phyloP scores from a whole-genome alignment of 352 stramenopile species.

The Pythium utonaiense region DNA sequence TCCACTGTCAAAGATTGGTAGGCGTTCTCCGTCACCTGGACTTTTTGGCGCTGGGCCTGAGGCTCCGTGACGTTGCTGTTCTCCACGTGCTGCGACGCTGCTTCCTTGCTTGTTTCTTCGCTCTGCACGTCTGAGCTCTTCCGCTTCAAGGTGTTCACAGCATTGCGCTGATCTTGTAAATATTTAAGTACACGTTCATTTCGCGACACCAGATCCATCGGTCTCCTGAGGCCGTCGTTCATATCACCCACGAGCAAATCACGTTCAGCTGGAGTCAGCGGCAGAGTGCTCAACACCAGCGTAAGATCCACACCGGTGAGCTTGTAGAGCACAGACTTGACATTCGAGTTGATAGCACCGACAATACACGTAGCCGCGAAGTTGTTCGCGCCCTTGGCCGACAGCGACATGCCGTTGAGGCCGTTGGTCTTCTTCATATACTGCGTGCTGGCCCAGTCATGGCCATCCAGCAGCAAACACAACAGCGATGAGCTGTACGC shows the following conservation, averaged over 20 bases:
- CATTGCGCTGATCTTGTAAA: constrained; percentile 35
- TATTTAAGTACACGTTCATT: constrained; percentile 60
- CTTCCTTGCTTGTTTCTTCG: constrained; percentile 8
- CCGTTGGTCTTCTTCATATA: constrained; percentile 75
- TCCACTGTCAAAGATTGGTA: constrained; percentile 17
- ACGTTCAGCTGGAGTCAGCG: constrained; percentile 5
- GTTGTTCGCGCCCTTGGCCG: constrained; percentile 59
- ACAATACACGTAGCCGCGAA: constrained; percentile 75
- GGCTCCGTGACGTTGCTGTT: neutral
- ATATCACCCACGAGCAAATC: constrained; percentile 5
- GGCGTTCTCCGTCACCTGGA: constrained; percentile 4
- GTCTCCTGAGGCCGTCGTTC: neutral
- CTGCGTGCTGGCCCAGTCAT: constrained; percentile 82
- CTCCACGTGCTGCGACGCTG: neutral
- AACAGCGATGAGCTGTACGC: constrained; percentile 59
- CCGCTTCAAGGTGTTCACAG: constrained; percentile 30
- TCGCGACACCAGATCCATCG: constrained; percentile 38
- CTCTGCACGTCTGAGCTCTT: constrained; percentile 35
- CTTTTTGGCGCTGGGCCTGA: constrained; percentile 7
- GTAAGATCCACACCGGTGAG: constrained; percentile 72
- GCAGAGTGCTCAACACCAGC: constrained; percentile 37
- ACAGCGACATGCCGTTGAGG: constrained; percentile 59
- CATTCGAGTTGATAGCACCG: constrained; percentile 66
- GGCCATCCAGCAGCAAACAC: constrained; percentile 70
- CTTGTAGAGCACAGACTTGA: constrained; percentile 64